phyloP scores from a whole-genome alignment of 495 filamentous ascomycete species.

The Pseudomonodictys pantanalensis region DNA sequence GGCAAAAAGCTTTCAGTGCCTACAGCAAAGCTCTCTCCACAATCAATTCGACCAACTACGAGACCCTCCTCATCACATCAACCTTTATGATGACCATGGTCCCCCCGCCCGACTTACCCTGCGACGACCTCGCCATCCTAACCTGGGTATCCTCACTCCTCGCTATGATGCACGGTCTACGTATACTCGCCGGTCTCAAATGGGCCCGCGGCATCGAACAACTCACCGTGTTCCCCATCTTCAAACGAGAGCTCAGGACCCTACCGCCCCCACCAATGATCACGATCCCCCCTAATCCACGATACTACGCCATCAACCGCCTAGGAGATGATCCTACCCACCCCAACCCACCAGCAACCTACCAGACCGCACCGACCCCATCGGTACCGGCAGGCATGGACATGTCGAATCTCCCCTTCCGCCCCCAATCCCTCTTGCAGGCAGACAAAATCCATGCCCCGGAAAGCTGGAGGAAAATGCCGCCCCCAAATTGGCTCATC shows the following conservation, averaged over 20 bases:
- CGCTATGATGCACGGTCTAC: constrained; percentile 19
- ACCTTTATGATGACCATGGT: constrained; percentile 4
- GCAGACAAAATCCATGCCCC: not conserved
- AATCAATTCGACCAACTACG: constrained; percentile 25
- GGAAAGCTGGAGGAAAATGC: not conserved
- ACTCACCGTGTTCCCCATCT: constrained; percentile 5
- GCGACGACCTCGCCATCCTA: not conserved
- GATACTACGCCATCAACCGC: not conserved
- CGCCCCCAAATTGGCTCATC: not conserved
- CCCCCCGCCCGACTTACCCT: constrained; percentile 7
- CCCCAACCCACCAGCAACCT: constrained; percentile 9
- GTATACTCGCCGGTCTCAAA: constrained; percentile 15
- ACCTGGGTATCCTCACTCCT: constrained; percentile 9
- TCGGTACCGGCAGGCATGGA: constrained; percentile 36
- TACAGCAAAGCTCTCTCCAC: constrained; percentile 18
- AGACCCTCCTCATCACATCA: constrained; percentile 16
- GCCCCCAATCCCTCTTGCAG: not conserved
- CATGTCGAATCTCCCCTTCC: constrained; percentile 15
- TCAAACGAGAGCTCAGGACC: constrained; percentile 12
- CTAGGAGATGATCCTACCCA: not conserved
- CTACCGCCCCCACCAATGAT: constrained; percentile 16
- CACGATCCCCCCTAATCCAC: not conserved
- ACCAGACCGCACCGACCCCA: constrained; percentile 57
- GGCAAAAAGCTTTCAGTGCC: constrained; percentile 8
- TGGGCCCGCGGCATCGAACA: constrained; percentile 13